Base-by-base conservation (phyloP, 2,329 filamentous ascomycete species). In the Zelopaecilomyces penicillatus region DNA sequence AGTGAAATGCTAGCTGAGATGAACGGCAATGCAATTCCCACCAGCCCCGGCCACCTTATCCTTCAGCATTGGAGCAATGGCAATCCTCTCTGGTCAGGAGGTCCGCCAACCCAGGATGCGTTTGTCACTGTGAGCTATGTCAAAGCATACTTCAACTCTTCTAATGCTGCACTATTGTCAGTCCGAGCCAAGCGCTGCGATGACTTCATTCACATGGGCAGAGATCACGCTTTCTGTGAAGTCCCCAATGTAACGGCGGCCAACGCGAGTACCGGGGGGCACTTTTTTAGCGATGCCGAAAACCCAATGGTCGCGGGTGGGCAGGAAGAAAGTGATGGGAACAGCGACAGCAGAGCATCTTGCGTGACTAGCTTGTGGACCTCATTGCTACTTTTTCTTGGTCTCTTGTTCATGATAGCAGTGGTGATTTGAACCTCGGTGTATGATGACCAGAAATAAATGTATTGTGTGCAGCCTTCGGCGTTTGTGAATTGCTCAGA, bases 1-100 rank as follows among this genome's bases (percentile, higher is more conserved):
- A 76, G 76, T 37, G 45, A 64, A 6, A 61, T 73, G 7, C 64
- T 88, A 10, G 70, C 74, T 30, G 67, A 70, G 39, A 81, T 85
- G 69, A 57, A 65, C 3, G 73, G 75, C 7, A 67, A 68, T 3
- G 70, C 73, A 1, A 70, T 85, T 27, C 86, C 86, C 0, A 68
- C 66, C 2, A 64, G 68, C 7, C 65, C 79, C 0, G 86, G 86
- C 1, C 77, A 82, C 57, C 60, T 91, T 36, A 77, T 86, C 41
- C 64, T 91, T 44, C 83, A 81, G 54, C 85, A 90, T 60, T 82
- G 85, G 85, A 87, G 82, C 59, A 90, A 89, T 53, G 85, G 85
- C 31, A 83, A 89, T 57, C 58, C 70, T 5, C 57, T 68, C 2
- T 91, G 86, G 86, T 85, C 81, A 35, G 79, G 71, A 9, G 86